phyloP scores from a whole-genome alignment of 768 basidiomycete genomes.

The Lactarius sp. region DNA sequence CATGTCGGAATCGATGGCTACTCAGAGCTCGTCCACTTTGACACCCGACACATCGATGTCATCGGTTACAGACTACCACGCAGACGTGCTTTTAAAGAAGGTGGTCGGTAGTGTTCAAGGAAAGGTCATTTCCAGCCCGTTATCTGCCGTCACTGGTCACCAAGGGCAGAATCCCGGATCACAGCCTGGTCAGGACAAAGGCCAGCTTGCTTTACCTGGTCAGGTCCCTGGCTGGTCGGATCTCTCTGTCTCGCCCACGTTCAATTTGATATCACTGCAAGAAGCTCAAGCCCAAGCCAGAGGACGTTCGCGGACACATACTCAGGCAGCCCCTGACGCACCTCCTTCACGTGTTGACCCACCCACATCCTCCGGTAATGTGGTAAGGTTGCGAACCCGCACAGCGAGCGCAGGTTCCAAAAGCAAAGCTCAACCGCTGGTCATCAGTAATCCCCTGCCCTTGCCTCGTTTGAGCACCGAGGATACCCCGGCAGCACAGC shows the following conservation, averaged over 20 bases:
- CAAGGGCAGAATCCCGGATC: constrained; percentile 6
- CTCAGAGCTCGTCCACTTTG: constrained; percentile 31
- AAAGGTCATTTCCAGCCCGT: constrained; percentile 22
- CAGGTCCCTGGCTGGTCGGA: constrained; percentile 46
- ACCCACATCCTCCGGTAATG: constrained; percentile 15
- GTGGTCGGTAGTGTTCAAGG: constrained; percentile 18
- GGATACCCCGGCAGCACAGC: constrained; percentile 1
- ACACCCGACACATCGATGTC: constrained; percentile 24
- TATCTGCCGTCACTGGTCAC: background rate
- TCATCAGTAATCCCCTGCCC: constrained; percentile 22
- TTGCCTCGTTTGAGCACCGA: constrained; percentile 7
- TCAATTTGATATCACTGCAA: constrained; percentile 69
- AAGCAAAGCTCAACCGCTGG: constrained; percentile 34
- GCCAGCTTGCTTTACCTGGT: constrained; percentile 16
- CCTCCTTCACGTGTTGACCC: constrained; percentile 27
- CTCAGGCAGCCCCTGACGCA: constrained; percentile 32
- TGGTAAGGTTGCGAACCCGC: constrained; percentile 43
- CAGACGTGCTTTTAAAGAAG: constrained; percentile 19
- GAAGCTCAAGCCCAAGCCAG: constrained; percentile 63
- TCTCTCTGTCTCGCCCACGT: constrained; percentile 41
- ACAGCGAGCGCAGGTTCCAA: constrained; percentile 55
- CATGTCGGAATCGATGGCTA: constrained; percentile 33
- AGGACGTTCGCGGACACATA: constrained; percentile 54
- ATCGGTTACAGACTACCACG: constrained; percentile 19
- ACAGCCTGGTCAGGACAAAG: constrained; percentile 14